Base-by-base conservation (phyloP, 352 stramenopile genomes). In the Bremia lactucae region DNA sequence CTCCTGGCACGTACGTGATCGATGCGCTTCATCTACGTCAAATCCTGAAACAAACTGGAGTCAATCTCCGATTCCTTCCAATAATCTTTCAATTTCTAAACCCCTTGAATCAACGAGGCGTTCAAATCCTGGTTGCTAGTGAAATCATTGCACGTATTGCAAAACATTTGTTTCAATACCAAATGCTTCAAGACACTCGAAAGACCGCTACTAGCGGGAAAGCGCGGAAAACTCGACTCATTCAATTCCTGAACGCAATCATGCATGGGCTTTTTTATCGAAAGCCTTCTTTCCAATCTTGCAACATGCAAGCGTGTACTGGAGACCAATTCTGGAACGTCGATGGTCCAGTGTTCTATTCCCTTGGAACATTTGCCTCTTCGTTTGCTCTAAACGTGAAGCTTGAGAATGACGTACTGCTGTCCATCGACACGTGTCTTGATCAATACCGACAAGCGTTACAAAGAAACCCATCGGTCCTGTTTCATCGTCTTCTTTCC, bases 241-340 rank as follows among this genome's bases (percentile, higher is more conserved):
- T 86, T 40, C 51, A 69, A 23, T 82, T 84, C 14, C 72, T 88
- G 8, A 61, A 75, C 31, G 75, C 70, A 0, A 82, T 88, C 31
- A 82, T 88, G 55, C 55, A 68, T 22, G 76, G 76, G 0, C 33
- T 81, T 6, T 77, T 77, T 43, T 65, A 77, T 37, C 55, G 62
- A n/a, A 68, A 71, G n/a, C n/a, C n/a, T n/a, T n/a, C n/a, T n/a
- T n/a, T n/a, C 28, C 57, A 72, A 0, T 31, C 34, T 5, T 68
- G 57, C 47, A 8, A 36, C 21, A 52, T 73, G 44, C 36, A 41
- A 42, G 52, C 72, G 47, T 81, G 68, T 35, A 53, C 48, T 21
- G 68, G 63, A 6, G 63, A 74, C 16, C 76, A 89, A 39, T 91
- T 91, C 25, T 91, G 79, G 79, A 50, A 70, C 11, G 62, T 87